Evolutionary conservation across 805 yeast species (phyloP), one percentile per base, ranked within the genome.

Genomic region (Wickerhamiella dianesei): DNA sequence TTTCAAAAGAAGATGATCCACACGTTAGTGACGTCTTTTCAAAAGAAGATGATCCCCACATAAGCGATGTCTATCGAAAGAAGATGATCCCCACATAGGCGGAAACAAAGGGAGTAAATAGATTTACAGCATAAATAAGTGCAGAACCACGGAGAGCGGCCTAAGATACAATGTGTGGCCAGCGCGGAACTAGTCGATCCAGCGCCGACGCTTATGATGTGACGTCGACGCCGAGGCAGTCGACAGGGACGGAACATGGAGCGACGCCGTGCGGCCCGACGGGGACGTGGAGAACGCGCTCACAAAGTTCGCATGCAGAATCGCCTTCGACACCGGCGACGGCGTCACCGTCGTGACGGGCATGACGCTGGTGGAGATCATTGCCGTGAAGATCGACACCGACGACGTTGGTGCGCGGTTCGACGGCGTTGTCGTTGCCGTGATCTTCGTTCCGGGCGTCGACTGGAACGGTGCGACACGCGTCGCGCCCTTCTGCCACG

Each of bases 381-480:
- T 37, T 0, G 82, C 65, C 12, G 75, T 55, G 64, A 70, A 86
- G 56, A 74, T 75, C 0, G 83, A 73, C 46, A 75, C 82, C 0
- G 82, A 69, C 46, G 85, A 75, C 0, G 94, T 75, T 16, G 89
- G 77, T 61, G 64, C 79, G 53, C 76, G 69, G 54, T 79, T 72
- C 9, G 80, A 61, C 80, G 88, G 81, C 8, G 80, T 71, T 48
- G 56, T 43, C 14, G 55, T 48, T 36, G 69, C 75, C 0, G 95
- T 82, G 21, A 86, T 75, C 8, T 65, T 66, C 1, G 82, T 58
- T 3, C 80, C 83, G 4, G 98, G 96, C 64, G 86, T 95, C 49
- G 70, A 61, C 66, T 88, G 96, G 95, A 87, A 85, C 45, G 96
- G 96, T 1, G 97, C 96, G 63, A 66, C 84, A 56, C 88, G 74